Base-by-base conservation (phyloP, 768 basidiomycete genomes). In the Boletus vinaceobasis region DNA sequence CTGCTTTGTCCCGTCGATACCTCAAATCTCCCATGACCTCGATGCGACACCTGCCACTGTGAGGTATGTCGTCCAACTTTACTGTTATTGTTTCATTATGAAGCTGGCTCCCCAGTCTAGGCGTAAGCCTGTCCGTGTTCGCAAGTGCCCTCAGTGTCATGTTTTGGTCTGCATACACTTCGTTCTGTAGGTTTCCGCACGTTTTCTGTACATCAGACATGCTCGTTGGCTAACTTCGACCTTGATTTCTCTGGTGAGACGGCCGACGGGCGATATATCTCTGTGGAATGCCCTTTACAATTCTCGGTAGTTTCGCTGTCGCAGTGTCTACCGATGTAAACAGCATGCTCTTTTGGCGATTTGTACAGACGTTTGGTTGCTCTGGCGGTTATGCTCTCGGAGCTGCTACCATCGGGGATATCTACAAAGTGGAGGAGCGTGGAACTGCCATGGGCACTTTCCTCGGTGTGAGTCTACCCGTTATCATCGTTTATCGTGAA, bases 1-100 rank as follows among this genome's bases (percentile, higher is more conserved):
- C 0, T 81, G 81, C 1, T 90, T 92, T 65, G 77, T 89, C 3
- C 89, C 89, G 0, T 83, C 84, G 0, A 86, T 92, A 52, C 87
- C 88, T 0, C 79, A 86, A 47, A 83, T 93, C 43, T 82, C 89
- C 8, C 69, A 67, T 27, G 88, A 93, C 55, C 68, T 93, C 10
- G 45, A 79, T 26, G 75, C 86, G 0, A 80, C 87, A 0, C 78
- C 77, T 0, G 60, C 79, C 15, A 67, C 85, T 17, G 77, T 90
- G 48, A 87, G 83, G 83, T 82, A 50, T 37, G 59, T 52, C 35
- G 9, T 42, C 17, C 19, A n/a, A 15, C 23, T 2, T 13, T 17
- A 5, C 6, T 13, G 14, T 21, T 33, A 5, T 7, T 47, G n/a
- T 26, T 13, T 6, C 14, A 26, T 26, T 7, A 1, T 43, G 13